These are phyloP conservation scores for Globisporangium iwayamae DNA, from an alignment of 352 stramenopile genomes.

Conservation along the genomic window DNA sequence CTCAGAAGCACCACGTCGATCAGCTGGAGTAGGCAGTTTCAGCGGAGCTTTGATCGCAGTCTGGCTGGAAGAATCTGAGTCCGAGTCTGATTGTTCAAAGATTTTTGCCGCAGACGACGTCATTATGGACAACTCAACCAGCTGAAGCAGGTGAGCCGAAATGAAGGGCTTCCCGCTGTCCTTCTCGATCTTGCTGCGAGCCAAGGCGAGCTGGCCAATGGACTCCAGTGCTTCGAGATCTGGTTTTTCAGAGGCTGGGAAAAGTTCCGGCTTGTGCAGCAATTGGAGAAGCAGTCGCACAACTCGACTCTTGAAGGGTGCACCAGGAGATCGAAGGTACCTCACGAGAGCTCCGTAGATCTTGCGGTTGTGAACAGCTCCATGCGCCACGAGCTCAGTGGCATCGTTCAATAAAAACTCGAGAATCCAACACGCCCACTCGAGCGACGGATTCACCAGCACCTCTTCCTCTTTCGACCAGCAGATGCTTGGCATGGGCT, in stretches of 20 bases:
- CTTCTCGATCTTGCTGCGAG: slow-evolving; percentile 54
- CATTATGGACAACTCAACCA: slow-evolving; percentile 75
- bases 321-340: slow-evolving; percentile 74
- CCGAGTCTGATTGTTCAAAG: slow-evolving; percentile 25
- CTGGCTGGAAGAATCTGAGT: neutral
- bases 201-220: slow-evolving; percentile 56
- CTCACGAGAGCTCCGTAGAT: slow-evolving; percentile 79
- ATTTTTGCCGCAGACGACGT: slow-evolving; percentile 34
- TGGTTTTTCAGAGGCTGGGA: slow-evolving; percentile 49
- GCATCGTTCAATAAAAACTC: slow-evolving; percentile 79
- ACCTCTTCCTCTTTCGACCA: slow-evolving; percentile 83
- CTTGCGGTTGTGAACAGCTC: slow-evolving; percentile 76
- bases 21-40: slow-evolving; percentile 35
- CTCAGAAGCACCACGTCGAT: slow-evolving; percentile 36
- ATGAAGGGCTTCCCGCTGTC: slow-evolving; percentile 65
- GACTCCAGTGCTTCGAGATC: slow-evolving; percentile 60
- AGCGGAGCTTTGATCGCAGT: slow-evolving; percentile 18
- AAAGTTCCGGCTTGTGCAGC: slow-evolving; percentile 55
- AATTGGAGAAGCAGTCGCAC: slow-evolving; percentile 75
- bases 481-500: slow-evolving; percentile 68
- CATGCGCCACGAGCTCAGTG: slow-evolving; percentile 51
- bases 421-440: slow-evolving; percentile 86
- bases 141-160: slow-evolving; percentile 66
- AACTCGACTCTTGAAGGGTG: slow-evolving; percentile 78
- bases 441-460: slow-evolving; percentile 64